These are phyloP conservation scores for Musa itinerans DNA, from an alignment of 176 grass and related monocot species.

Conservation along the genomic window DNA sequence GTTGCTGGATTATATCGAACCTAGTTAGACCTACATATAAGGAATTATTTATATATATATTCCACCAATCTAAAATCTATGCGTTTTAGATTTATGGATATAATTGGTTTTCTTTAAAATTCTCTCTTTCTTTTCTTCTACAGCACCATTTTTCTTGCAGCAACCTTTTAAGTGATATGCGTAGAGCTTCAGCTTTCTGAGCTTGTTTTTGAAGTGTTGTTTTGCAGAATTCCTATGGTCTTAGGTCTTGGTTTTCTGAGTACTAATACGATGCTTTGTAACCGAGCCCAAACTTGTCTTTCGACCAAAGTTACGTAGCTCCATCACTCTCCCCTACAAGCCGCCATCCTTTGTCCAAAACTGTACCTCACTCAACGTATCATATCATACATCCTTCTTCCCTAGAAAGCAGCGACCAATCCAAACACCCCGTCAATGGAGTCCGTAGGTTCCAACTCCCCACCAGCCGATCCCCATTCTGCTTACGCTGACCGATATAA, in stretches of 20 bases:
- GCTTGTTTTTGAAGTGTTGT: too few relatives aligned
- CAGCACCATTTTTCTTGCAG: not conserved
- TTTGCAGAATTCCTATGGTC: too few relatives aligned
- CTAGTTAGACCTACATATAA: too few relatives aligned
- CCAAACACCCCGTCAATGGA: not conserved
- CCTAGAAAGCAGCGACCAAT: not conserved
- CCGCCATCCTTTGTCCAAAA: not conserved
- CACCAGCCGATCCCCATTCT: not conserved
- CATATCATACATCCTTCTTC: not conserved
- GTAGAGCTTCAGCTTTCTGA: too few relatives aligned
- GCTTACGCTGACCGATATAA: conserved; percentile 9
- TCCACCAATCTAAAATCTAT: too few relatives aligned
- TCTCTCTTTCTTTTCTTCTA: not conserved
- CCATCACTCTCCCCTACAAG: not conserved
- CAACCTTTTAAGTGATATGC: too few relatives aligned
- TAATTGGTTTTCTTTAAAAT: not conserved
- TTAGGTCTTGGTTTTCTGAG: too few relatives aligned
- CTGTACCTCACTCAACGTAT: not conserved
- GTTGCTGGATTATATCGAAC: too few relatives aligned
- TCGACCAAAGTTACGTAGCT: not conserved
- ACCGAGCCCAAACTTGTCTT: not conserved
- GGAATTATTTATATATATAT: too few relatives aligned
- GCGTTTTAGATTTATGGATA: not conserved
- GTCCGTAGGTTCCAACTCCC: not conserved
- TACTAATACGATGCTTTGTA: too few relatives aligned